Evolutionary conservation across 1,139 yeast genomes (phyloP), one percentile per base, ranked within the genome.

Genomic region (Kurtzmaniella quercitrusa): DNA sequence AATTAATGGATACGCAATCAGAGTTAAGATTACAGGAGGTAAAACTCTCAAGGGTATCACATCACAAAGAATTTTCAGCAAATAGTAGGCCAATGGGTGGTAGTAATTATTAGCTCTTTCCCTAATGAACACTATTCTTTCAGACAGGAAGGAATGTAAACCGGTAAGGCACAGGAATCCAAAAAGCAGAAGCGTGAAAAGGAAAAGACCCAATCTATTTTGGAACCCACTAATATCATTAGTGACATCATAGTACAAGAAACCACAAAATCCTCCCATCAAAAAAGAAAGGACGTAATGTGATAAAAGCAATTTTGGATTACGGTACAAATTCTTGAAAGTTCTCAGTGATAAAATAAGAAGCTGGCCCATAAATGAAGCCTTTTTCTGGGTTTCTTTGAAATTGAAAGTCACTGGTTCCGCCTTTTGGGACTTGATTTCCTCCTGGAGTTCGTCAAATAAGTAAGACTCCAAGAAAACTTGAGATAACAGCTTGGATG

Each of bases 221-320:
- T 93, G 98, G 71, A 93, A 93, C 0, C 98, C 98, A 57, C 95
- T 82, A 46, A 93, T 91, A 62, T 93, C 96, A 57, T 90, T 85
- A 38, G 82, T 72, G 19, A 91, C 82, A 55, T 89, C 74, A 64
- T 84, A 91, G 63, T 93, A 93, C 37, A 93, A 70, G 44, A 81
- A 79, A 0, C 98, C 97, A 65, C 96, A 85, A 63, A 93, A 87
- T 3, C 81, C 59, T 0, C 96, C 96, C 62, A 91, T 79, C 15
- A 82, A 57, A 8, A 88, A 65, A 0, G 96, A 85, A 49, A 91
- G 71, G 2, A 85, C 69, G 58, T 91, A 93, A 59, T 93, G 95
- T 1, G 94, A 86, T 50, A 89, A 62, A 43, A 93, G 70, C 23
- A 93, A 70, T 66, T 81, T 85, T 11, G 98, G 98, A 64, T 91